A percentile compares a stretch with the other conserved stretches of the same genome.
Conservation (phyloP, 225 moss, liverwort and hornwort species). For the Takakia lepidozioides region DNA sequence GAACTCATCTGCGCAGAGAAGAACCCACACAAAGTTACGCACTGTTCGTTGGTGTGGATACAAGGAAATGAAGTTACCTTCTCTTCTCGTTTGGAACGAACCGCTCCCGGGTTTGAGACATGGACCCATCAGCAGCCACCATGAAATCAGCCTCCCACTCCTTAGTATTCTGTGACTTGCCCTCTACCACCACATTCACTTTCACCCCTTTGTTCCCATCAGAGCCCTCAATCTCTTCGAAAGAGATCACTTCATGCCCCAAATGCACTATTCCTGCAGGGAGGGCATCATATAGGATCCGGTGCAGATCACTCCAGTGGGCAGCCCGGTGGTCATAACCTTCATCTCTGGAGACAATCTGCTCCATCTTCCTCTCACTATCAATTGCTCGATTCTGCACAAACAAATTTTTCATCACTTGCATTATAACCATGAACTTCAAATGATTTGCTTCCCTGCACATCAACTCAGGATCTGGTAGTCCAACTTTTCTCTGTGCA, state of each 20-base stretch:
- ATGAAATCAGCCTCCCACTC: conserved; percentile 60
- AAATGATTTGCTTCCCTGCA: too few relatives aligned
- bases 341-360: conserved; percentile 43
- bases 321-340: conserved; percentile 58
- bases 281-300: conserved; percentile 49
- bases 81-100: conserved; percentile 47
- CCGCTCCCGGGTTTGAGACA: conserved; percentile 71
- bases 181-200: conserved; percentile 49
- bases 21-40: too few relatives aligned
- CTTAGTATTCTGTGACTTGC: conserved; percentile 9
- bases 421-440: too few relatives aligned
- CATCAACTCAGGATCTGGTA: too few relatives aligned
- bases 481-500: too few relatives aligned
- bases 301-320: conserved; percentile 86
- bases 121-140: conserved; percentile 81
- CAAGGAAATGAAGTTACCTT: conserved; percentile 33
- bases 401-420: too few relatives aligned
- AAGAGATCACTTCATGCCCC: conserved; percentile 63
- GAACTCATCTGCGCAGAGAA: too few relatives aligned
- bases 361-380: conserved; percentile 13
- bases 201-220: conserved; percentile 12
- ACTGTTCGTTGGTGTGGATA: too few relatives aligned
- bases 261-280: conserved; percentile 65
- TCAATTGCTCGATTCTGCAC: conserved; percentile 65
- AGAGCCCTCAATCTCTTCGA: conserved; percentile 28